Base-by-base conservation (phyloP, 1,139 yeast species). In the Pichia sp. region DNA sequence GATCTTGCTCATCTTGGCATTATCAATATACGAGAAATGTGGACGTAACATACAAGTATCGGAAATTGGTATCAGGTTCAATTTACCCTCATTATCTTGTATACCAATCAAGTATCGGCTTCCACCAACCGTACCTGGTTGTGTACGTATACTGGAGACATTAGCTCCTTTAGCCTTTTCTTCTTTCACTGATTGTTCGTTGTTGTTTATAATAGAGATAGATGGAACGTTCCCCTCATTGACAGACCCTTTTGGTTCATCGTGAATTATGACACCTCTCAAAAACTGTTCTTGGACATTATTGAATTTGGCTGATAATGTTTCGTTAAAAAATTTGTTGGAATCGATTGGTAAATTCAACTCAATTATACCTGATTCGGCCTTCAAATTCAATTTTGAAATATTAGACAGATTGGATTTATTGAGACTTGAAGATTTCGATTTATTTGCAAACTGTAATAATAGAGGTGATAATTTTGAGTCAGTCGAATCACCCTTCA, bases 31-130 rank as follows among this genome's bases (percentile, higher is more conserved):
- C 52, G 73, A 75, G 66, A 92, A 87, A 50, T 77, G 75, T 2
- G 97, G 94, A 56, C 96, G 73, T 51, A 92, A 62, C 62, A 90
- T 97, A 0, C 84, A 78, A 0, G 85, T 77, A 28, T 80, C 72
- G 42, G 77, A 75, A 2, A 88, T 69, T 0, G 94, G 87, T 1
- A 78, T 65, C 50, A 90, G 62, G 42, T 85, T 80, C 16, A 88
- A 60, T 53, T 74, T 78, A 1, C 76, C 76, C 41, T 73, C 66
- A 39, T 65, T 61, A 36, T 44, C 52, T 41, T 44, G 44, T 23
- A 46, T 32, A 2, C 49, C 45, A 16, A 46, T 31, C 9, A 49
- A 36, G 41, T 51, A 51, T 39, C 49, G 46, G 34, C 50, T 49
- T 16, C 54, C 54, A 16, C 54, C 54, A 44, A 46, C 44, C n/a